Conservation (phyloP, 1,284 basidiomycete species). For the Porogramme epimiltina region DNA sequence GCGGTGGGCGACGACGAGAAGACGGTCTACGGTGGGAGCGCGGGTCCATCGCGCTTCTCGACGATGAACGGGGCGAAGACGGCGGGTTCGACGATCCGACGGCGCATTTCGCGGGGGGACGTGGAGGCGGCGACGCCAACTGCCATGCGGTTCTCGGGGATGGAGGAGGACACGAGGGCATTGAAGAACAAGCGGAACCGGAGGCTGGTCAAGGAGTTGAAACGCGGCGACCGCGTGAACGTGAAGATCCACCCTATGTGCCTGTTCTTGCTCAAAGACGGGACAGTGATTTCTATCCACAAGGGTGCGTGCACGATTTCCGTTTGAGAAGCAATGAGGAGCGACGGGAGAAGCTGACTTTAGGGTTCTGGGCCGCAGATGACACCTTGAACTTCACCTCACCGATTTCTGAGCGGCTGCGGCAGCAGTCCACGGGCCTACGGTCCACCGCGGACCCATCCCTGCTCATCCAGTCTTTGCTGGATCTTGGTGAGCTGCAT, state of each 20-base stretch:
- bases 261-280: conserved; percentile 66
- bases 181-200: conserved; percentile 34
- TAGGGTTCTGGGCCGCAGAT: conserved; percentile 24
- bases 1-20: conserved; percentile 29
- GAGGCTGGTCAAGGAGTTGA: conserved; percentile 46
- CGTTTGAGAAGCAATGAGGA: neutral
- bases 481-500: conserved; percentile 66
- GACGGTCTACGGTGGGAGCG: conserved; percentile 30
- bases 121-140: conserved; percentile 19
- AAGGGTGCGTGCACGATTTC: too few species aligned
- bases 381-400: conserved; percentile 50
- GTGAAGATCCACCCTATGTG: conserved; percentile 63
- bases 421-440: conserved; percentile 57
- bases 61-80: conserved; percentile 15
- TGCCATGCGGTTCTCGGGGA: conserved; percentile 8
- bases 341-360: too few species aligned
- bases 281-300: conserved; percentile 39
- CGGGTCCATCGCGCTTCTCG: conserved; percentile 27
- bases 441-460: conserved; percentile 62
- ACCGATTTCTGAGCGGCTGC: conserved; percentile 57
- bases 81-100: conserved; percentile 8
- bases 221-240: conserved; percentile 59
- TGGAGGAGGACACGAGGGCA: conserved; percentile 14
- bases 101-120: conserved; percentile 9
- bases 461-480: conserved; percentile 59